phyloP scores from a whole-genome alignment of 2,329 filamentous ascomycete genomes.

The Penicillium hesseltinei region DNA sequence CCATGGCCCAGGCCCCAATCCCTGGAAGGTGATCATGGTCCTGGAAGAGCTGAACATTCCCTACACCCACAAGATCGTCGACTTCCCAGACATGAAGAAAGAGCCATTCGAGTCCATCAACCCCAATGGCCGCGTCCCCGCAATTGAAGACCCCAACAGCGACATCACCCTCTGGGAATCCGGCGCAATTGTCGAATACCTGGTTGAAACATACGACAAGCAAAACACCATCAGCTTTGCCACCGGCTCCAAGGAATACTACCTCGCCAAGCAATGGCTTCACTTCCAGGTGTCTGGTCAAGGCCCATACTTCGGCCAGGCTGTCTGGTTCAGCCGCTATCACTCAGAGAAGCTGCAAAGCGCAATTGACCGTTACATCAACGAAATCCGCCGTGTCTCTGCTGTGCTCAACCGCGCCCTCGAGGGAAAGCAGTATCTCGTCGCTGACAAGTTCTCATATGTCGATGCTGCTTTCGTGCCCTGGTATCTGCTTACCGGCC shows the following conservation, averaged over 20 bases:
- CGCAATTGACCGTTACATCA: conserved; percentile 46
- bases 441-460: conserved; percentile 45
- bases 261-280: conserved; percentile 46
- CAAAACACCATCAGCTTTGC: conserved; percentile 39
- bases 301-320: conserved; percentile 52
- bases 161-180: conserved; percentile 46
- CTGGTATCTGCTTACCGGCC: conserved; percentile 28
- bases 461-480: conserved; percentile 44
- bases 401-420: conserved; percentile 45
- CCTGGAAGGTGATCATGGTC: conserved; percentile 34
- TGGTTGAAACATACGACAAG: conserved; percentile 47
- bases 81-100: conserved; percentile 32
- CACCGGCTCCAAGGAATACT: conserved; percentile 34
- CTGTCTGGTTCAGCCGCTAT: conserved; percentile 44
- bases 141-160: conserved; percentile 39
- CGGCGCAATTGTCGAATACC: conserved; percentile 47
- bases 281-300: conserved; percentile 49
- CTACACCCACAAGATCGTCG: conserved; percentile 24
- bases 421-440: conserved; percentile 40
- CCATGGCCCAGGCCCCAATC: conserved; percentile 28
- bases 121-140: conserved; percentile 37
- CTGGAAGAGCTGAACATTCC: conserved; percentile 35
- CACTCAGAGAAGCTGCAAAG: conserved; percentile 45
- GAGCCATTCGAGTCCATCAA: conserved; percentile 30
- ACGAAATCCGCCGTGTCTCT: conserved; percentile 47